Evolutionary conservation across 164 flowering plant species (phyloP).

Genomic region (Warburgia ugandensis): DNA sequence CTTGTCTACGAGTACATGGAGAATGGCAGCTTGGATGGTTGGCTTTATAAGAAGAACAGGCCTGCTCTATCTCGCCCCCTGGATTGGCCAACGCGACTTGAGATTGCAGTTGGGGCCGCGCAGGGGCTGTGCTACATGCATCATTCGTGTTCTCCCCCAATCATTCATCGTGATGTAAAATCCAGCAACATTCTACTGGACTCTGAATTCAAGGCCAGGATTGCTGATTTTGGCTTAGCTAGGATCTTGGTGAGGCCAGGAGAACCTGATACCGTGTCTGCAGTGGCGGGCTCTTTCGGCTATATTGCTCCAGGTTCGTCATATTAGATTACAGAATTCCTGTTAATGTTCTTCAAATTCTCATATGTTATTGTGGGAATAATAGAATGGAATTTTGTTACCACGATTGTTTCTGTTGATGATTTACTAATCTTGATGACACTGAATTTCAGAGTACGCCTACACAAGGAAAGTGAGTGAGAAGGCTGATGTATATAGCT

Average conservation of each 20-base stretch:
- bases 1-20: constrained; percentile 72
- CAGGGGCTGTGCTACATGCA: constrained; percentile 73
- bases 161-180: constrained; percentile 70
- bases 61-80: constrained; percentile 9
- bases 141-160: constrained; percentile 51
- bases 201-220: constrained; percentile 48
- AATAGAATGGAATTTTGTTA: not conserved
- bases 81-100: constrained; percentile 61
- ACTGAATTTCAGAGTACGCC: constrained; percentile 43
- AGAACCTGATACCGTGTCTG: constrained; percentile 35
- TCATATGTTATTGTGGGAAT: not conserved
- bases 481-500: constrained; percentile 75
- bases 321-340: too few species aligned
- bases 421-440: not conserved
- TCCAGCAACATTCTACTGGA: constrained; percentile 70
- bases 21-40: constrained; percentile 48
- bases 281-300: constrained; percentile 63
- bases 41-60: constrained; percentile 37
- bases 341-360: not conserved
- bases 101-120: constrained; percentile 63
- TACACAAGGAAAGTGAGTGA: constrained; percentile 43
- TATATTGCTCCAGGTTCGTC: constrained; percentile 67
- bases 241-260: constrained; percentile 30
- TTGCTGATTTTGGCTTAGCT: constrained; percentile 82
- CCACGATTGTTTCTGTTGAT: not conserved